phyloP scores from a whole-genome alignment of 78 protist genomes.

The Dictyostelium citrinum region DNA sequence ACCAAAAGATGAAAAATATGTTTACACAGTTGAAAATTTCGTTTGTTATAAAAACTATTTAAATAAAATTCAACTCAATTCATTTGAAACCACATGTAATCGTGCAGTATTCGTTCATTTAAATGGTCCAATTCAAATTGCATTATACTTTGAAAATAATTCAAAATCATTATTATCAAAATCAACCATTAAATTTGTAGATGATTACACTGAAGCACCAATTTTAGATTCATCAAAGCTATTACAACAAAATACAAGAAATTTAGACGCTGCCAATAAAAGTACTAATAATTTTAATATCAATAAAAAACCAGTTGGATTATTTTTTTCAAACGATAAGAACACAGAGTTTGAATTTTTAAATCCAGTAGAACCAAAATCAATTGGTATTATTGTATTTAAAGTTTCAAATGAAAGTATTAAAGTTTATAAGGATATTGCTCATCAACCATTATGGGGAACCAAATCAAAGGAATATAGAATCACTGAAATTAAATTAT shows the following conservation, averaged over 20 bases:
- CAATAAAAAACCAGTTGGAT: not conserved
- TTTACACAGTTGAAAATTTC: not conserved
- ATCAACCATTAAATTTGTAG: not conserved
- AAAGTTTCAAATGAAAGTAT: not conserved
- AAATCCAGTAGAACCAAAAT: not conserved
- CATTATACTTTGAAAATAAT: not conserved
- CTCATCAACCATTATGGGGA: not conserved
- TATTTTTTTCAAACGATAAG: not conserved
- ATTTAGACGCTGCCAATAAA: not conserved
- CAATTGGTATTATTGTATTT: not conserved
- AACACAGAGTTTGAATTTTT: not conserved
- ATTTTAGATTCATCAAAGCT: not conserved
- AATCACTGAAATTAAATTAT: not conserved
- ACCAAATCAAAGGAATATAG: not conserved
- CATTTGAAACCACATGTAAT: not conserved
- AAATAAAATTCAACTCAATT: not conserved
- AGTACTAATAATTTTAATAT: too few species aligned
- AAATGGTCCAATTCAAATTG: not conserved
- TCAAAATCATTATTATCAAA: not conserved
- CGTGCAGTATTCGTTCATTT: conserved; percentile 1
- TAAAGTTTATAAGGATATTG: not conserved
- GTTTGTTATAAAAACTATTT: not conserved
- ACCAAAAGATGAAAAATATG: not conserved
- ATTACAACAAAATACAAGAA: not conserved
- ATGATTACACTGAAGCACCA: not conserved